Base-by-base conservation (phyloP, 768 basidiomycete species). In the Mycena vulgaris region DNA sequence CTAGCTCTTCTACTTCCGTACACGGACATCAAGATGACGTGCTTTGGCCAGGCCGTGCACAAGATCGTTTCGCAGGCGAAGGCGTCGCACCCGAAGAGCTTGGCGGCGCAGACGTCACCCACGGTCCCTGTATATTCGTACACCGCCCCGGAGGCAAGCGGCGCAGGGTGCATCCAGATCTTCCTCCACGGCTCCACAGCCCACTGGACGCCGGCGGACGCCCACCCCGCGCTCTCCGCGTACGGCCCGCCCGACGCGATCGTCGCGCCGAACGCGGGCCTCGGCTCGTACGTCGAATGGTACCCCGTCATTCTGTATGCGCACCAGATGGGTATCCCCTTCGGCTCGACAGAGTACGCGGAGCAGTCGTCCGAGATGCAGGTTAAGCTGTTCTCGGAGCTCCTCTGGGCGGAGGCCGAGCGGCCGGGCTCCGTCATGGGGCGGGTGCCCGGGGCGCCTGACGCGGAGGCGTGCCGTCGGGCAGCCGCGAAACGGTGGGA, bases 211-310 rank as follows among this genome's bases (percentile, higher is more conserved):
- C 53, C 63, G 7, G 57, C 56, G 21, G 63, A 63, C 35, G 42
- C 70, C 19, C 45, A 74, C 27, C 80, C 83, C 13, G 27, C 52
- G 25, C 56, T 74, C 17, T 67, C 62, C 25, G 48, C 69, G 6
- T 62, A 69, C 47, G 68, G 71, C 35, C 21, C 3, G 7, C 74
- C 75, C 40, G 80, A 84, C 64, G 84, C 81, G 17, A 72, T 86
- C 63, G 69, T 86, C 57, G 83, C 80, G 3, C 78, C 72, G 59
- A 83, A 84, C 64, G 84, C 85, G 0, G 85, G 85, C 39, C 75
- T 84, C 23, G 75, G 76, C 25, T 78, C 78, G 28, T 85, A 86
- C 74, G 71, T 48, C 5, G 69, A 73, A 19, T 86, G 84, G 84
- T 65, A 70, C 13, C 74, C 74, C 23, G 83, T 82, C 56, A 78